Conservation (phyloP, 2,329 filamentous ascomycete genomes). For the Nemania sp. region DNA sequence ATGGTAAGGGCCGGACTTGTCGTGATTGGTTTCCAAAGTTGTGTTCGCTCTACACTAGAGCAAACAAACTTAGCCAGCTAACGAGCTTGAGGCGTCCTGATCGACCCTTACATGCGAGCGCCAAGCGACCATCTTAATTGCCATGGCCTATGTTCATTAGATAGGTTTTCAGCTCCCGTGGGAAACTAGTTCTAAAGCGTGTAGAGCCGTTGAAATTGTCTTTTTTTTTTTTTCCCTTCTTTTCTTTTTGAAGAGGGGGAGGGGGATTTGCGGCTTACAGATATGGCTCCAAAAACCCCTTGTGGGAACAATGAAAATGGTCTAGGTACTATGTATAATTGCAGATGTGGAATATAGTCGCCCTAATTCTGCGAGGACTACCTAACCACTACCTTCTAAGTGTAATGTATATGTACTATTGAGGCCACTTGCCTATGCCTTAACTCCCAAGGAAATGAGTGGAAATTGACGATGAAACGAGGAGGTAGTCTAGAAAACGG, state of each 20-base stretch:
- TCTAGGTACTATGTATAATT: not conserved
- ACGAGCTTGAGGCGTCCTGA: conserved; percentile 1
- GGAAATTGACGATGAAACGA: not conserved
- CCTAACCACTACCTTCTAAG: not conserved
- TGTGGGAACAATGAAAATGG: not conserved
- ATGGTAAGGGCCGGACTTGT: conserved; percentile 11
- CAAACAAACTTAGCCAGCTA: conserved; percentile 10
- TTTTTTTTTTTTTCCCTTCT: not conserved
- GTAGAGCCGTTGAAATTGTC: not conserved
- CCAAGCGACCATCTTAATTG: conserved; percentile 1
- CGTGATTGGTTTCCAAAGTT: conserved; percentile 10
- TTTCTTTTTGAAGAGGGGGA: not conserved
- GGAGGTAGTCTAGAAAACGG: not conserved
- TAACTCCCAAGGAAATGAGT: not conserved
- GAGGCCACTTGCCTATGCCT: not conserved
- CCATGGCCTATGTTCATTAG: conserved; percentile 6
- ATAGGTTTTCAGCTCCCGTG: conserved; percentile 2
- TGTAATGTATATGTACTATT: conserved; percentile 1
- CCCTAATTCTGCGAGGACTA: conserved; percentile 3
- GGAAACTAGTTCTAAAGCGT: not conserved
- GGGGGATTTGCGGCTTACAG: not conserved
- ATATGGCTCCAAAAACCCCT: not conserved
- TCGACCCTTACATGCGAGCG: conserved; percentile 4
- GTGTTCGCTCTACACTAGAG: conserved; percentile 1
- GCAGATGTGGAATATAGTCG: not conserved